Percentiles rank a stretch among this genome's conserved stretches.
Conservation (phyloP, 1,284 basidiomycete genomes). For the Mycena sp. region DNA sequence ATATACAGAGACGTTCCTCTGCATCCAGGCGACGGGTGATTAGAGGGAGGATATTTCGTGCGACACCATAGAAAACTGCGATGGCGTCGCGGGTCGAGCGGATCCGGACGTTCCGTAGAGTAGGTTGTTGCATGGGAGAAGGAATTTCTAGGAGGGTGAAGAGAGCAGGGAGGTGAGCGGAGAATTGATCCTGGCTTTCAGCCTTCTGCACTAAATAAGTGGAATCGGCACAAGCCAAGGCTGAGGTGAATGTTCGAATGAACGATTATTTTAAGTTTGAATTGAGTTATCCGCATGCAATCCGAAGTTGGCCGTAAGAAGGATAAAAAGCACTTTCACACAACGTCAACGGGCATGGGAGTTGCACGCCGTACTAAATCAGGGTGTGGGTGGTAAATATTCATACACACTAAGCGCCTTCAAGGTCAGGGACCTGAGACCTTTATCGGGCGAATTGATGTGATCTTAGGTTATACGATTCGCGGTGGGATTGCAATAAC, state of each 20-base stretch:
- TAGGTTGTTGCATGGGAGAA: slow-evolving; percentile 70
- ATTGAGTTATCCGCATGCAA: slow-evolving; percentile 50
- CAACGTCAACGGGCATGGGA: slow-evolving; percentile 28
- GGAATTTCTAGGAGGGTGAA: slow-evolving; percentile 11
- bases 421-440: slow-evolving; percentile 13
- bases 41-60: slow-evolving; percentile 70
- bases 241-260: slow-evolving; percentile 50
- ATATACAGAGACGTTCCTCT: slow-evolving; percentile 55
- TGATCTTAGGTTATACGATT: slow-evolving; percentile 23
- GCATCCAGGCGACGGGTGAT: slow-evolving; percentile 83
- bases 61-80: slow-evolving; percentile 81
- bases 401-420: slow-evolving; percentile 2
- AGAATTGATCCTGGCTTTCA: slow-evolving; percentile 15
- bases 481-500: slow-evolving; percentile 5
- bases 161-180: not conserved
- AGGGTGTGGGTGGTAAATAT: slow-evolving; percentile 20
- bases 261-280: slow-evolving; percentile 54
- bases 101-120: slow-evolving; percentile 76
- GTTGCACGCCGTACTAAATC: slow-evolving; percentile 27
- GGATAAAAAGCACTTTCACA: slow-evolving; percentile 33
- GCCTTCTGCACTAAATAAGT: slow-evolving; percentile 32
- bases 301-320: slow-evolving; percentile 52
- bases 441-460: slow-evolving; percentile 13
- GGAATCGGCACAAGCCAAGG: slow-evolving; percentile 30
- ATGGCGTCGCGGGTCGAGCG: slow-evolving; percentile 81